A percentile compares a stretch with the other conserved stretches of the same genome.
These are phyloP conservation scores for Trichoderma sp. DNA, from an alignment of 2,329 filamentous ascomycete genomes.

Conservation along the genomic window DNA sequence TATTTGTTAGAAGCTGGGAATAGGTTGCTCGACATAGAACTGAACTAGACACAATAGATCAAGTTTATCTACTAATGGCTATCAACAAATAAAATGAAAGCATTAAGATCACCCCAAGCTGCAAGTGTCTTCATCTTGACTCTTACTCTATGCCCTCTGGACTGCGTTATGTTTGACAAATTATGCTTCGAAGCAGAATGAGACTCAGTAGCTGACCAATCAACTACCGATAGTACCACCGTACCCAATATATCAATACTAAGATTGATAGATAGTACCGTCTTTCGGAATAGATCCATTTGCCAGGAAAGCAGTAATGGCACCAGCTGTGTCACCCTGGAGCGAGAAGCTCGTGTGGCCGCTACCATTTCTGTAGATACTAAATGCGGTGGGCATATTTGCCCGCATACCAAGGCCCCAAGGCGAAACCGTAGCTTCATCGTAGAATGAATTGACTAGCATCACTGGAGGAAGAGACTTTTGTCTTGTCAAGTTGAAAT, in stretches of 20 bases:
- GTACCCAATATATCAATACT: not conserved
- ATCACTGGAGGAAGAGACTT: too few relatives aligned
- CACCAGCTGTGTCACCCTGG: too few relatives aligned
- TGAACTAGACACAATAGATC: not conserved
- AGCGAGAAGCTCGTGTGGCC: too few relatives aligned
- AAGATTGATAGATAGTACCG: too few relatives aligned
- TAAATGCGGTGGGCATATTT: too few relatives aligned
- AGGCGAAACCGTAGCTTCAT: too few relatives aligned
- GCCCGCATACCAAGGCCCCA: too few relatives aligned
- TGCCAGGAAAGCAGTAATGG: too few relatives aligned
- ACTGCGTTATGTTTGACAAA: not conserved
- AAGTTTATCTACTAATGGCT: not conserved
- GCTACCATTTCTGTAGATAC: too few relatives aligned
- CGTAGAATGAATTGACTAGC: too few relatives aligned
- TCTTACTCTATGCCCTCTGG: not conserved
- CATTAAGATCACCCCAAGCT: not conserved
- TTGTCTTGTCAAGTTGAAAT: too few relatives aligned
- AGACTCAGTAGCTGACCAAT: not conserved
- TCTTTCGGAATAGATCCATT: too few relatives aligned
- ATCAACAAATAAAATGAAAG: not conserved
- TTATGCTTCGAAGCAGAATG: not conserved
- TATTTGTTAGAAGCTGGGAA: conserved; percentile 25
- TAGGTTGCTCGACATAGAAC: conserved; percentile 5
- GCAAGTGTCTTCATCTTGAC: not conserved
- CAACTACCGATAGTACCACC: not conserved